These are phyloP conservation scores for Aureobasidium sp. DNA, from an alignment of 2,329 filamentous ascomycete genomes.

Conservation along the genomic window DNA sequence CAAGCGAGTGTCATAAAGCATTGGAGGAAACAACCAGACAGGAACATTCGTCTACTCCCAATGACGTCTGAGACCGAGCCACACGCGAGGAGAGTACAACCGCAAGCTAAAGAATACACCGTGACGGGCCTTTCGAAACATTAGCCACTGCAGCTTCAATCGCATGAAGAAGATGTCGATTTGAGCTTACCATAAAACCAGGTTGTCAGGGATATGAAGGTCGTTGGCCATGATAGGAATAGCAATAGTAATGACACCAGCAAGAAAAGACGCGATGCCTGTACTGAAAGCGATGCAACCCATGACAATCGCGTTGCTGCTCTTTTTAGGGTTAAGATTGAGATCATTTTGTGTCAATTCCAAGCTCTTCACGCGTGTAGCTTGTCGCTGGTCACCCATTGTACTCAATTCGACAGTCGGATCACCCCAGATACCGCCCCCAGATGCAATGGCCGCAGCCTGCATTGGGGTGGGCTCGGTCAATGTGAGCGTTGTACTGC, in stretches of 20 bases:
- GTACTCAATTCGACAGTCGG: background rate
- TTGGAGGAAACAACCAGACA: constrained; percentile 37
- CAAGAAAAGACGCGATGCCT: constrained; percentile 19
- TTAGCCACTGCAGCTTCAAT: background rate
- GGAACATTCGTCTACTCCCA: constrained; percentile 38
- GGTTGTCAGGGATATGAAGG: constrained; percentile 20
- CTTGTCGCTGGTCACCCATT: background rate
- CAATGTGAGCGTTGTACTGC: background rate
- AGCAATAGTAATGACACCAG: constrained; percentile 34
- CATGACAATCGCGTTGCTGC: constrained; percentile 19
- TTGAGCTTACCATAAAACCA: constrained; percentile 20
- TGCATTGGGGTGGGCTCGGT: background rate
- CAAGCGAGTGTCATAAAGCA: constrained; percentile 35
- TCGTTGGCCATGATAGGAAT: constrained; percentile 34
- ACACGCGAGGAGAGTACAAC: constrained; percentile 40
- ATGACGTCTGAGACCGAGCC: constrained; percentile 44
- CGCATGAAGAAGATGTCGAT: background rate
- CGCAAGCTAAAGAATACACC: constrained; percentile 31
- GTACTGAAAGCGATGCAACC: constrained; percentile 20
- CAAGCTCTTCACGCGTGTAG: background rate
- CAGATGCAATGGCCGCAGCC: constrained; percentile 6
- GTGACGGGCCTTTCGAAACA: constrained; percentile 20
- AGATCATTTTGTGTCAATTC: background rate
- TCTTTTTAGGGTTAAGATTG: constrained; percentile 9
- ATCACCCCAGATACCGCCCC: constrained; percentile 5